Conservation (phyloP, 1,284 basidiomycete genomes). For the Marasmius sp. region DNA sequence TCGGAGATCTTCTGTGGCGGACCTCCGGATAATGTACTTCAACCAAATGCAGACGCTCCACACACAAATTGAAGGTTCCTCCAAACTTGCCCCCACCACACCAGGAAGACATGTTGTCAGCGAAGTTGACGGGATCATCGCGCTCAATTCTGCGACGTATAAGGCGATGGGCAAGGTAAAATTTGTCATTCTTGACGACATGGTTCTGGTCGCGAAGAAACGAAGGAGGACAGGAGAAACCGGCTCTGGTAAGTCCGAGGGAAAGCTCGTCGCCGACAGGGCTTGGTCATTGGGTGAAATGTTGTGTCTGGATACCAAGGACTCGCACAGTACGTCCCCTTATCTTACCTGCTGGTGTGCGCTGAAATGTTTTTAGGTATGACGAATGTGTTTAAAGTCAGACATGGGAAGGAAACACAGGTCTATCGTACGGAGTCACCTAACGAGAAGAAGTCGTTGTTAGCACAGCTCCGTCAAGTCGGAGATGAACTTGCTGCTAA, state of each 20-base stretch:
- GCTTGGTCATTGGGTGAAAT: conserved; percentile 94
- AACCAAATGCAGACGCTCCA: conserved; percentile 93
- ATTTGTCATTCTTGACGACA: conserved; percentile 90
- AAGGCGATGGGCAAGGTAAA: conserved; percentile 86
- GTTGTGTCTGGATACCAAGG: conserved; percentile 93
- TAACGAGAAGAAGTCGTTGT: conserved; percentile 84
- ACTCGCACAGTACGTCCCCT: conserved; percentile 72
- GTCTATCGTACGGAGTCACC: conserved; percentile 86
- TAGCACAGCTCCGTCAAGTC: conserved; percentile 87
- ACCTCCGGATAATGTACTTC: conserved; percentile 91
- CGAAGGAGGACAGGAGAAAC: conserved; percentile 48
- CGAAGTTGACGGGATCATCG: conserved; percentile 83
- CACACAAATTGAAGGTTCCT: conserved; percentile 91
- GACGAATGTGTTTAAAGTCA: conserved; percentile 95
- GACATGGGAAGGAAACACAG: conserved; percentile 89
- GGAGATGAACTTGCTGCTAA: conserved; percentile 89
- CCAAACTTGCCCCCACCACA: conserved; percentile 90
- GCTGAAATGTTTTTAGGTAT: conserved; percentile 54
- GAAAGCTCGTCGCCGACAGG: conserved; percentile 86
- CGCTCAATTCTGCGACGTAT: conserved; percentile 94
- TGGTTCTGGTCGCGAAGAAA: conserved; percentile 80
- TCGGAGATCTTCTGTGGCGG: conserved; percentile 87
- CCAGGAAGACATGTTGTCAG: conserved; percentile 89
- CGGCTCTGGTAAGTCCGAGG: conserved; percentile 34
- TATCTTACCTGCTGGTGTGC: not conserved